Conservation (phyloP, 2,329 filamentous ascomycete species). For the Cercospora beticola region DNA sequence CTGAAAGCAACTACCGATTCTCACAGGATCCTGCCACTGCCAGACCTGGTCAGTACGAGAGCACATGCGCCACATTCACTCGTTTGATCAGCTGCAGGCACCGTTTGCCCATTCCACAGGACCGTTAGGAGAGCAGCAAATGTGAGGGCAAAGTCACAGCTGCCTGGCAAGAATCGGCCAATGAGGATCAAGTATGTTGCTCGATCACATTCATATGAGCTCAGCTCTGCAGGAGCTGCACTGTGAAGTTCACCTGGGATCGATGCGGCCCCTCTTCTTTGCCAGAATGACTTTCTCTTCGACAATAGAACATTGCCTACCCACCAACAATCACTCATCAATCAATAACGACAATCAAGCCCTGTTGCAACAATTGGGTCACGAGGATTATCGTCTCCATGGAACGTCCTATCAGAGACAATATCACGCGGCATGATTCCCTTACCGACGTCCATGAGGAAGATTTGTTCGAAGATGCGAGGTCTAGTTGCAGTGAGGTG, state of each 20-base stretch:
- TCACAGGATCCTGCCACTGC: background rate
- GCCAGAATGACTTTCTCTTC: background rate
- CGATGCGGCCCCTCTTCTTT: background rate
- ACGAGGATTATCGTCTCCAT: background rate
- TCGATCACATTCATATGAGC: background rate
- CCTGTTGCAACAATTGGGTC: background rate
- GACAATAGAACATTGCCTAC: background rate
- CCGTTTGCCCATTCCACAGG: background rate
- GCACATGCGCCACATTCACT: background rate
- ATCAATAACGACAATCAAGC: background rate
- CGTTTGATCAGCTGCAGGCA: background rate
- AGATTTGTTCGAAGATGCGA: background rate
- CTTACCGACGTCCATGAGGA: background rate
- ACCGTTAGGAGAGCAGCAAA: background rate
- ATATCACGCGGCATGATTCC: conserved; percentile 1
- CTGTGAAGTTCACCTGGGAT: background rate
- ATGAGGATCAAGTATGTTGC: background rate
- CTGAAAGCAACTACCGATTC: background rate
- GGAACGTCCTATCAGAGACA: background rate
- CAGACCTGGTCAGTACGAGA: background rate
- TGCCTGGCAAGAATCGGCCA: background rate
- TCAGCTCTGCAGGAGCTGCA: background rate
- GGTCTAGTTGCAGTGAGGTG: background rate
- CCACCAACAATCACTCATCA: background rate
- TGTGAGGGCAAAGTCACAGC: background rate